phyloP scores from a whole-genome alignment of 176 grass and related monocot species.

The Hordeum vulgare region DNA sequence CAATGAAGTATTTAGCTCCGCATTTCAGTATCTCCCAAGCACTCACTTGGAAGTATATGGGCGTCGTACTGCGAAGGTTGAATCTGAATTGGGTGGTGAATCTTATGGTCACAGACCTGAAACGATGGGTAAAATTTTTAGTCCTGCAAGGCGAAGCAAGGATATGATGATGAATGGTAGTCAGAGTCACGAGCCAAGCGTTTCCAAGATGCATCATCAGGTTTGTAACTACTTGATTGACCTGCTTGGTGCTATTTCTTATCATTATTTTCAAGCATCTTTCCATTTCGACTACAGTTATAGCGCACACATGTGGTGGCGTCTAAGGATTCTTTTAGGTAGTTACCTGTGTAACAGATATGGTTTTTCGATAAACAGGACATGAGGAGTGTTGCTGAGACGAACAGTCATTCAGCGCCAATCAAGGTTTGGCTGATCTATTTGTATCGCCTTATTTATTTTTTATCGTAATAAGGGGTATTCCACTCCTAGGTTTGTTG shows the following conservation, averaged over 20 bases:
- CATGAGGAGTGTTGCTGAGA: constrained; percentile 19
- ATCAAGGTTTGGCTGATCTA: constrained; percentile 48
- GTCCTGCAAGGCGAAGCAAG: constrained; percentile 1
- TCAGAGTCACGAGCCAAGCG: background rate
- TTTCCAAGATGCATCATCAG: constrained; percentile 43
- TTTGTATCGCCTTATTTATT: background rate
- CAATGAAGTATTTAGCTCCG: constrained; percentile 32
- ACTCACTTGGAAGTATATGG: constrained; percentile 9
- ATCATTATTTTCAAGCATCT: constrained; percentile 14
- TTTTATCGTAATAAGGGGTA: background rate
- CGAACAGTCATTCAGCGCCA: constrained; percentile 11
- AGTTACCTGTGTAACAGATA: background rate
- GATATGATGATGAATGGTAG: background rate
- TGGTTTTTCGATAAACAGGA: constrained; percentile 28
- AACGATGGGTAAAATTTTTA: constrained; percentile 20
- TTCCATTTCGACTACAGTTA: background rate
- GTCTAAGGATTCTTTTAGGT: background rate
- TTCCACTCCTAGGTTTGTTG: background rate
- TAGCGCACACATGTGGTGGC: background rate
- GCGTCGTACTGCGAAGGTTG: background rate
- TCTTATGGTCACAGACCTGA: constrained; percentile 21
- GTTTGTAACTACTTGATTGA: constrained; percentile 8
- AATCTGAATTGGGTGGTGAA: constrained; percentile 8
- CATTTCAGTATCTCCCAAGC: constrained; percentile 10
- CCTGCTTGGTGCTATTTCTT: constrained; percentile 3